These are phyloP conservation scores for Penicillium sp. DNA, from an alignment of 2,329 filamentous ascomycete genomes.

Conservation along the genomic window DNA sequence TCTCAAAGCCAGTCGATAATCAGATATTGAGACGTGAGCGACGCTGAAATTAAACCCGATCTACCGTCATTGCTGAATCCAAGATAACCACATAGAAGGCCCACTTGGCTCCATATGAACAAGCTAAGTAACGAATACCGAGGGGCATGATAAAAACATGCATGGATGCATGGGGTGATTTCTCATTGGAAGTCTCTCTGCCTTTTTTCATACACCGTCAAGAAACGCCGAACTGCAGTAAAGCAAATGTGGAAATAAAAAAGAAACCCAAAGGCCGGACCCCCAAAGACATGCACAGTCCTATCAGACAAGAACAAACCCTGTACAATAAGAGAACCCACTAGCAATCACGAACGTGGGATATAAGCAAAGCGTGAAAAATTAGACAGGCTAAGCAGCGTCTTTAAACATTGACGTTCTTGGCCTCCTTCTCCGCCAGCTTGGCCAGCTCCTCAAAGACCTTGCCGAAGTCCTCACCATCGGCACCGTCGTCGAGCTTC, in stretches of 20 bases:
- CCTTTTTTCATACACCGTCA: constrained; percentile 45
- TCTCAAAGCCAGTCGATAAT: neutral
- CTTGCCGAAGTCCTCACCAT: constrained; percentile 54
- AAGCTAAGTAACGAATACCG: neutral
- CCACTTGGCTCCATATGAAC: neutral
- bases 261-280: constrained; percentile 41
- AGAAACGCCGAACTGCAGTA: constrained; percentile 43
- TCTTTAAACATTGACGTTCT: constrained; percentile 56
- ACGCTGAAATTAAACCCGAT: neutral
- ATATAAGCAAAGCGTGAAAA: constrained; percentile 24
- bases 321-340: constrained; percentile 41
- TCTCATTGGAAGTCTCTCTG: constrained; percentile 35
- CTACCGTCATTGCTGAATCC: neutral
- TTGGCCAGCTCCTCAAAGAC: constrained; percentile 60
- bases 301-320: constrained; percentile 39
- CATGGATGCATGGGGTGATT: constrained; percentile 24
- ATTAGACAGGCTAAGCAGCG: constrained; percentile 18
- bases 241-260: constrained; percentile 37
- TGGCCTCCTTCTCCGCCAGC: constrained; percentile 60
- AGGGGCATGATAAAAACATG: neutral
- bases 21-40: neutral
- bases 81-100: constrained; percentile 7
- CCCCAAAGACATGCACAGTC: constrained; percentile 43
- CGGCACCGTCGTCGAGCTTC: constrained; percentile 48
- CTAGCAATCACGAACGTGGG: constrained; percentile 28